Evolutionary conservation across 495 filamentous ascomycete species (phyloP), one percentile per base, ranked within the genome.

Genomic region (Parathielavia hyrcaniae): DNA sequence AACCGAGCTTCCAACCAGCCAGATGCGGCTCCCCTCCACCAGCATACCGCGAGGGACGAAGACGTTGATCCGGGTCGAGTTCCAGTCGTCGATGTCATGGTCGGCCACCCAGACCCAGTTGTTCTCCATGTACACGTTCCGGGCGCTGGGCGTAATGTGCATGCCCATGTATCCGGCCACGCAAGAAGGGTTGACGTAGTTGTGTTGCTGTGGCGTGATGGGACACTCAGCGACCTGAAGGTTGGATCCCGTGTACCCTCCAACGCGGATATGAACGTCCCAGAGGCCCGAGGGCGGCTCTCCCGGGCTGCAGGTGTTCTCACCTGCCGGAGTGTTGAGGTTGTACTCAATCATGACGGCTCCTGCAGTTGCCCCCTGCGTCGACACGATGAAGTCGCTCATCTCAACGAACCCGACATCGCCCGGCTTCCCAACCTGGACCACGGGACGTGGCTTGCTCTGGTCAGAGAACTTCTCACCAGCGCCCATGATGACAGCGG

Each of bases 31-130:
- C 10, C 70, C 71, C 69, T 92, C 89, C 50, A 91, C 76, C 45
- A 91, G 76, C n/a, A 92, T 74, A 48, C 91, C 91, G 51, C 91
- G 87, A 22, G 88, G 91, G 53, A 86, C 93, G 75, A 83, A 97
- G 57, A 97, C 81, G 68, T 87, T 86, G 73, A 95, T 86, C 69
- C 90, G 90, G 4, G 77, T 79, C 35, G 74, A 68, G 57, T 81
- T 81, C 69, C 86, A 81, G 63, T 88, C 84, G 11, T 76, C 61
- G 2, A 83, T 79, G 67, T 97, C 91, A 72, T 97, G 91, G 67
- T 96, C 92, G 1, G 91, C 84, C 32, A 90, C 88, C 91, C 92
- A 97, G 65, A 88, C 83, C 92, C 92, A 97, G 59, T 80, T 84
- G 71, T 97, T 96, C 73, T 96, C 91, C 48, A 95, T 71, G 69